A percentile compares a stretch with the other conserved stretches of the same genome.
Conservation (phyloP, 495 filamentous ascomycete genomes). For the Penicillium cataractarum region DNA sequence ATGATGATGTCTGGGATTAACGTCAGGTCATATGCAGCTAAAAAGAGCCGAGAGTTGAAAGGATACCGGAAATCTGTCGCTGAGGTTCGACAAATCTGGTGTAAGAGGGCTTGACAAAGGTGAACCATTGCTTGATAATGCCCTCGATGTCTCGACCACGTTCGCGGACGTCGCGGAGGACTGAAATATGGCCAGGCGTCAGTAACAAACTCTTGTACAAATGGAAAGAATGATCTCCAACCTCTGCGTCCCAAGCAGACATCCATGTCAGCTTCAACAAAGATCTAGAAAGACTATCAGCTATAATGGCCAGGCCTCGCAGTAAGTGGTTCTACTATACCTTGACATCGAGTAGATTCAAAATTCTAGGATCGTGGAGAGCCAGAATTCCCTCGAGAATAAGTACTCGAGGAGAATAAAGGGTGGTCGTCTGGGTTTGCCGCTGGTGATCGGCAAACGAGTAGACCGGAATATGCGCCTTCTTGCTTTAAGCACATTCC, state of each 20-base stretch:
- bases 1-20: conserved; percentile 79
- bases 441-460: conserved; percentile 93
- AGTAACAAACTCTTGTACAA: neutral
- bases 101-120: conserved; percentile 94
- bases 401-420: conserved; percentile 95
- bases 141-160: conserved; percentile 88
- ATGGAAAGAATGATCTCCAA: conserved; percentile 46
- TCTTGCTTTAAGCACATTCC: conserved; percentile 62
- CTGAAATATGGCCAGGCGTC: conserved; percentile 44
- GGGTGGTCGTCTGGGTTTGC: conserved; percentile 72
- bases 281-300: conserved; percentile 61
- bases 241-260: conserved; percentile 90
- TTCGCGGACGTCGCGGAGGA: conserved; percentile 83
- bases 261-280: conserved; percentile 94
- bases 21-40: conserved; percentile 21
- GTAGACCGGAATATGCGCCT: conserved; percentile 90
- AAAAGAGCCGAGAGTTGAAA: neutral
- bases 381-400: conserved; percentile 97
- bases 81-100: conserved; percentile 90
- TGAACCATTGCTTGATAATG: conserved; percentile 97
- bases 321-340: conserved; percentile 42
- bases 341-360: conserved; percentile 90
- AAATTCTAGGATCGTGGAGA: conserved; percentile 81
- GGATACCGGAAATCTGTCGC: conserved; percentile 70
- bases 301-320: neutral